Base-by-base conservation (phyloP, 2,329 filamentous ascomycete genomes). In the Sclerotinia subarctica region DNA sequence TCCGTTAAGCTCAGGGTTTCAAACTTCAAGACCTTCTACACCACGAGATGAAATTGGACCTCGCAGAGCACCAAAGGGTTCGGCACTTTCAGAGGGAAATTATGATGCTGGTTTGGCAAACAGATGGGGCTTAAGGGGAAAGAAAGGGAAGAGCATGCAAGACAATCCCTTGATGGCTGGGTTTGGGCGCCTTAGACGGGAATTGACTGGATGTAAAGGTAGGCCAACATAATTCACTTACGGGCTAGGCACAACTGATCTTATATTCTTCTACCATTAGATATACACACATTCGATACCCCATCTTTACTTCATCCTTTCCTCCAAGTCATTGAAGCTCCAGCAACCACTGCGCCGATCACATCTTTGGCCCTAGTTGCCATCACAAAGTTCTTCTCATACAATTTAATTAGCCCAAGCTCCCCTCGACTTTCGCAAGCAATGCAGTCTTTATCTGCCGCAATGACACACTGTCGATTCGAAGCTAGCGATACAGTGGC, bases 381-480 rank as follows among this genome's bases (percentile, higher is more conserved):
- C 7, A 91, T 99, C 69, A 94, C 94, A 52, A 99, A 99, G 78
- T 97, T 99, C 81, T 89, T 99, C 70, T 90, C 94, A 6, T 99
- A 99, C 79, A 93, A 94, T 69, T 92, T 99, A 75, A 91, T 99
- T 74, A 90, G 89, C 70, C 87, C 88, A 67, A 85, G 89, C 58
- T 97, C 93, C 32, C 94, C 94, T n/a, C 87, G 94, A 66, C 91
- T 98, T 70, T 86, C 92, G 13, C 85, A 95, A 72, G 95, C 93
- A 21, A 97, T 99, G 93, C 95, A 98, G 79, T 88, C 94, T 5
- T 84, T 99, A 38, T 96, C 94, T 21, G 92, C 93, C 21, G 95
- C 95, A 8, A 95, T 99, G 71, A 99, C 95, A 59, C 94, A 99
- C 78, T 99, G 95, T 77, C 90, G 96, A 69, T 99, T 99, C 76